These are phyloP conservation scores for Chlorella vulgaris DNA, from an alignment of 139 green algal genomes.

Conservation along the genomic window DNA sequence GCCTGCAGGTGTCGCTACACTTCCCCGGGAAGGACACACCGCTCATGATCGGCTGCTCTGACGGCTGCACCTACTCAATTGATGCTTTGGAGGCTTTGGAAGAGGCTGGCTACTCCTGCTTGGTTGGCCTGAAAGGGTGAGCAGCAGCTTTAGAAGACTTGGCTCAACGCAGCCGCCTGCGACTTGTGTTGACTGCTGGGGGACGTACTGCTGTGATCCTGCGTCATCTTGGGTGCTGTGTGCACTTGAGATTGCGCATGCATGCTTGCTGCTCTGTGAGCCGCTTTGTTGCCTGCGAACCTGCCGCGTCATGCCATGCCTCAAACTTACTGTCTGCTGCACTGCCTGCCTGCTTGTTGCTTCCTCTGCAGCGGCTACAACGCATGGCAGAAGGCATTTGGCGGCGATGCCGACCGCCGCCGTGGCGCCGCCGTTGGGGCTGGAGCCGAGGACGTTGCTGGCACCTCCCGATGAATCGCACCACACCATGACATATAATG, in stretches of 20 bases:
- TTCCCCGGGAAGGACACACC: slow-evolving; percentile 74
- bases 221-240: too few relatives aligned
- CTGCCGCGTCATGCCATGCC: too few relatives aligned
- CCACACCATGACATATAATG: too few relatives aligned
- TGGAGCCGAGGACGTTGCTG: background rate
- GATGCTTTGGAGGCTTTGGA: slow-evolving; percentile 79
- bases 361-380: background rate
- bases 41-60: slow-evolving; percentile 77
- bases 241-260: too few relatives aligned
- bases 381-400: background rate
- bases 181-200: too few relatives aligned
- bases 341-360: too few relatives aligned
- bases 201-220: too few relatives aligned
- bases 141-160: background rate
- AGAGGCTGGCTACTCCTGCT: slow-evolving; percentile 78
- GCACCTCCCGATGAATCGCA: background rate
- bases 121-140: slow-evolving; percentile 71
- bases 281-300: too few relatives aligned
- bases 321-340: too few relatives aligned
- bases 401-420: background rate
- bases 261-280: too few relatives aligned
- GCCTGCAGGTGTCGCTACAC: slow-evolving; percentile 54
- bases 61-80: slow-evolving; percentile 75
- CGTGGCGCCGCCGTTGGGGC: background rate
- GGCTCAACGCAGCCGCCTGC: too few relatives aligned